Evolutionary conservation across 2,329 filamentous ascomycete genomes (phyloP), one percentile per base, ranked within the genome.

Genomic region (Cryphonectria nitschkei): DNA sequence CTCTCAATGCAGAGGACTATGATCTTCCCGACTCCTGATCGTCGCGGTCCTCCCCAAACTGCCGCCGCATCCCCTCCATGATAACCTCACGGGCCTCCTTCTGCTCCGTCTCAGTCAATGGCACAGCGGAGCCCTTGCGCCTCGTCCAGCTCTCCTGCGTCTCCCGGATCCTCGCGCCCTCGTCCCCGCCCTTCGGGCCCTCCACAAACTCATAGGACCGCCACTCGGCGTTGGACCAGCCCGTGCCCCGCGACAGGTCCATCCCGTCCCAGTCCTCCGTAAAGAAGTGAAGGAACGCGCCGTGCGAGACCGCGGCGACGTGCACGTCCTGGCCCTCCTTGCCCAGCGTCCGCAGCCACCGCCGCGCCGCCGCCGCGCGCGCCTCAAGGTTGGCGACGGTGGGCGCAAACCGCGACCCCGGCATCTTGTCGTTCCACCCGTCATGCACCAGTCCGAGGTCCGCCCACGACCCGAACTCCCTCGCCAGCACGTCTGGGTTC

Each of bases 211-310:
- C 82, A 79, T 90, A 94, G 6, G 89, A 89, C 70, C 92, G 88
- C 78, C 84, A 90, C 80, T 95, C 92, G 67, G 90, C 90, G 79
- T 95, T 95, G 11, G 79, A 77, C 93, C 92, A 95, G 22, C 34
- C 65, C 54, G n/a, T 79, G 85, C 84, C 82, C 71, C 72, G 73
- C 0, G 76, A 75, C 3, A 83, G 76, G 76, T 81, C 78, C 34
- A 87, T 86, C 58, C 89, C 92, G 68, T 89, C 84, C 89, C 90
- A 97, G 76, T 97, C 94, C 75, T 94, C 88, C 0, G 93, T 96
- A 73, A 97, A 82, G 76, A 93, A 97, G 79, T 97, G 94, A 76
- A 97, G 79, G 75, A 95, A 92, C 0, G 92, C 93, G 1, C 94
- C 94, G 76, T 97, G 94, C 3, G 93, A 92, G 9, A 97, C 93